Conservation (phyloP, 768 basidiomycete species). For the Mycena galericulata region DNA sequence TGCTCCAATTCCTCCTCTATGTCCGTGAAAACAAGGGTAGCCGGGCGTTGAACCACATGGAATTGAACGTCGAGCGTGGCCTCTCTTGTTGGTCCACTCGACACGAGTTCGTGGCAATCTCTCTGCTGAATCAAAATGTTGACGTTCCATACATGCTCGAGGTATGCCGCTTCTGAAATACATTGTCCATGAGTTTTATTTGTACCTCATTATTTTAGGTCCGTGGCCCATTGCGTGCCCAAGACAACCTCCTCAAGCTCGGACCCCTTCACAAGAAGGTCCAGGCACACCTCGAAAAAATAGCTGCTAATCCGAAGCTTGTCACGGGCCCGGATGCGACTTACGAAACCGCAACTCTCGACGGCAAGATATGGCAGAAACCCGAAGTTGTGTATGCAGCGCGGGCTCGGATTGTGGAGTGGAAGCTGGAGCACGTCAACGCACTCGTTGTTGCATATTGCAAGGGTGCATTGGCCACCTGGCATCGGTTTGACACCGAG, state of each 20-base stretch:
- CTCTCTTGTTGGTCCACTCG: conserved; percentile 8
- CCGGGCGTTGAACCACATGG: conserved; percentile 36
- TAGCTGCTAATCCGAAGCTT: conserved; percentile 20
- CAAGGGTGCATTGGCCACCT: conserved; percentile 2
- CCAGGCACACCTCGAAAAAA: background rate
- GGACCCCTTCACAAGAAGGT: too few species aligned
- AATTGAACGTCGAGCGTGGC: conserved; percentile 36
- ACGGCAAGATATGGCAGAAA: conserved; percentile 22
- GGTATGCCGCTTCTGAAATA: too few species aligned
- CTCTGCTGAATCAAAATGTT: too few species aligned
- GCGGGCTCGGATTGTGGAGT: background rate
- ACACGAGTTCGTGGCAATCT: too few species aligned
- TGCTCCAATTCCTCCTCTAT: conserved; percentile 35
- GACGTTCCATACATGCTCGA: too few species aligned
- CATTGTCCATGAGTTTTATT: too few species aligned
- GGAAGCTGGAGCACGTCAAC: conserved; percentile 10
- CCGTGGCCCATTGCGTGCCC: too few species aligned
- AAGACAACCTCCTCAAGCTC: too few species aligned
- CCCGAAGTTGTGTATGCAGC: conserved; percentile 28
- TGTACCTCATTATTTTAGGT: too few species aligned
- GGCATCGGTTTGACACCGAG: conserved; percentile 10
- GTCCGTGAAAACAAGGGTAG: conserved; percentile 37
- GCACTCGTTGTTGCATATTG: conserved; percentile 9
- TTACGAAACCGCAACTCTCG: conserved; percentile 4
- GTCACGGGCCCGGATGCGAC: background rate